Evolutionary conservation across 495 filamentous ascomycete species (phyloP), one percentile per base, ranked within the genome.

Genomic region (Thermothielavioides terrestris): DNA sequence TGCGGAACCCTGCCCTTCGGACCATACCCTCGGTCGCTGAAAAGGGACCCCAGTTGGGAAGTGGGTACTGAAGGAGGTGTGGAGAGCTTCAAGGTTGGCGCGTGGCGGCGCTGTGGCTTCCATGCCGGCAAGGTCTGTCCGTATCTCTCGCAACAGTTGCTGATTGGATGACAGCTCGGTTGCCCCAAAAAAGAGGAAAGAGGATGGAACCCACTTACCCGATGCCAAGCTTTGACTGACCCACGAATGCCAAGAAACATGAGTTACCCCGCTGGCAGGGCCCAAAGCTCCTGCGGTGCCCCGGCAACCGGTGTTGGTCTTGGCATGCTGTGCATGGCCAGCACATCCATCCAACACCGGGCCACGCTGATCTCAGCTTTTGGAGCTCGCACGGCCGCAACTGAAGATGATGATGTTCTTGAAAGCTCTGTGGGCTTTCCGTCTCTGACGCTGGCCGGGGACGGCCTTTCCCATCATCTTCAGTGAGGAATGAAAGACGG

Each of bases 271-370:
- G 36, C 30, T 23, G 17, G n/a, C 28, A 17, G 34, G 37, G 37
- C 6, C 34, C 34, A 6, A 21, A 37, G 4, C 14, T 17, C 1
- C 14, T 2, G 18, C 23, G 41, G 40, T 51, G 38, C 32, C 48
- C 41, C 40, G 49, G 49, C 49, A 51, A 51, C 49, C 49, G 28
- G 15, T 43, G 40, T 42, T 51, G 41, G 38, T 37, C 36, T 51
- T 51, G 46, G 38, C 27, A 23, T 31, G 26, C 15, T 26, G 12
- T 22, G 48, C 32, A 27, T 20, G 6, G 49, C 41, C 49, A 44
- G 41, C 41, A 9, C 39, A 43, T 38, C 41, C 11, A 42, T 20
- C 23, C 18, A 18, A 23, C 20, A 22, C 20, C 21, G n/a, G 20
- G 28, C 2, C 27, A 44, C 4, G 17, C 20, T 6, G 5, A 28